A percentile compares a stretch with the other conserved stretches of the same genome.
These are phyloP conservation scores for Periconia sp. DNA, from an alignment of 2,329 filamentous ascomycete species.

Conservation along the genomic window DNA sequence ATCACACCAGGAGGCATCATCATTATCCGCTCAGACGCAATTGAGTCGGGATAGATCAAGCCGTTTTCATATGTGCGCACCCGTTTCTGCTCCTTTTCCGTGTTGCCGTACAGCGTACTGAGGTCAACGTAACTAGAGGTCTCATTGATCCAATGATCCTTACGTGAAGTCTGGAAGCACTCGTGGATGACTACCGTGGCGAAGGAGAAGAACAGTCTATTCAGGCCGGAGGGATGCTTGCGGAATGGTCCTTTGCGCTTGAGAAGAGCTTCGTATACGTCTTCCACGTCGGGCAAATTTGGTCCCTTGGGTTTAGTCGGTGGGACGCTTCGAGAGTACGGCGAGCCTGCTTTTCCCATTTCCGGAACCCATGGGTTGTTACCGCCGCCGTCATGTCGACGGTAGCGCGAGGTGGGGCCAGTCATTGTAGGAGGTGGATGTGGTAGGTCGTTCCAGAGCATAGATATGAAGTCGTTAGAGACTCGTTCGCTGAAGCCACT, in stretches of 20 bases:
- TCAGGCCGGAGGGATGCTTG: conserved; percentile 72
- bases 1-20: conserved; percentile 72
- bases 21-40: conserved; percentile 66
- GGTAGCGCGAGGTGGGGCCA: conserved; percentile 53
- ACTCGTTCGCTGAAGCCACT: conserved; percentile 56
- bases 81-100: conserved; percentile 61
- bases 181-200: conserved; percentile 67
- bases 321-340: conserved; percentile 65
- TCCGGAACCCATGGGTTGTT: conserved; percentile 61
- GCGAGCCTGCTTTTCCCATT: conserved; percentile 59
- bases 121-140: conserved; percentile 77
- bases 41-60: conserved; percentile 70
- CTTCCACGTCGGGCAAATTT: conserved; percentile 62
- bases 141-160: conserved; percentile 64
- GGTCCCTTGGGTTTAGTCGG: conserved; percentile 57
- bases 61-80: conserved; percentile 62
- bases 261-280: conserved; percentile 66
- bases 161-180: conserved; percentile 66
- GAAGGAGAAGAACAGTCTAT: conserved; percentile 73
- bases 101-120: conserved; percentile 73
- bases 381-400: conserved; percentile 44
- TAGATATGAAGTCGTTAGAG: conserved; percentile 58
- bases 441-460: conserved; percentile 61
- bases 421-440: conserved; percentile 57
- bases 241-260: conserved; percentile 64